These are phyloP conservation scores for Emericellopsis cladophorae DNA, from an alignment of 2,329 filamentous ascomycete genomes.

Conservation along the genomic window DNA sequence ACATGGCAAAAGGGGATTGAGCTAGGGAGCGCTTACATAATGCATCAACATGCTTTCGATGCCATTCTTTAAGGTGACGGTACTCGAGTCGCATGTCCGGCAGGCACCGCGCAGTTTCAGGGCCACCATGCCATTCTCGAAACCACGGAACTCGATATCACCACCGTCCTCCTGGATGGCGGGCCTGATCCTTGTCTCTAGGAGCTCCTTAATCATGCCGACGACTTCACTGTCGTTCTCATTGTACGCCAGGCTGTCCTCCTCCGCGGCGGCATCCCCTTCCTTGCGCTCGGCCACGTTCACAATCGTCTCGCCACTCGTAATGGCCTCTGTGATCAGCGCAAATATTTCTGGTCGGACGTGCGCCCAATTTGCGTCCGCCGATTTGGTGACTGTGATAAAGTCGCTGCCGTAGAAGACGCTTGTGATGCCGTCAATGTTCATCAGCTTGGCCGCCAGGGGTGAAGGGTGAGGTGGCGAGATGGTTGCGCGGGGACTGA, in stretches of 20 bases:
- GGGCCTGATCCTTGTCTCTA: constrained; percentile 88
- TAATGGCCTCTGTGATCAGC: constrained; percentile 86
- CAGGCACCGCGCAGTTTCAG: constrained; percentile 87
- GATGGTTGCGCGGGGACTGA: constrained; percentile 77
- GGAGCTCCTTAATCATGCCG: constrained; percentile 94
- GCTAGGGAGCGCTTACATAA: constrained; percentile 48
- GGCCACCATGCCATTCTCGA: constrained; percentile 65
- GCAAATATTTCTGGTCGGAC: constrained; percentile 93
- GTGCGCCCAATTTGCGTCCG: constrained; percentile 83
- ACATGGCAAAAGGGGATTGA: neutral
- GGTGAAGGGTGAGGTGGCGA: constrained; percentile 83
- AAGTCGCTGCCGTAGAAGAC: constrained; percentile 94
- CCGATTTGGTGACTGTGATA: constrained; percentile 89
- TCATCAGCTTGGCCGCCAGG: constrained; percentile 79
- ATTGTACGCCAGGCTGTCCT: constrained; percentile 69
- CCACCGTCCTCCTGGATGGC: constrained; percentile 96
- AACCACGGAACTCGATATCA: constrained; percentile 91
- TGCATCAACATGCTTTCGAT: constrained; percentile 99
- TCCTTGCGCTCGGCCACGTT: constrained; percentile 52
- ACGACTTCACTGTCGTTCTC: constrained; percentile 91
- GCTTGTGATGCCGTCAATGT: constrained; percentile 85
- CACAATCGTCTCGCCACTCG: constrained; percentile 70
- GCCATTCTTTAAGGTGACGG: constrained; percentile 91
- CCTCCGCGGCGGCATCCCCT: constrained; percentile 27
- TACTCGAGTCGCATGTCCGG: constrained; percentile 91